A percentile compares a stretch with the other conserved stretches of the same genome.
Conservation (phyloP, 371 early-diverging fungal species). For the Mortierella sp. region DNA sequence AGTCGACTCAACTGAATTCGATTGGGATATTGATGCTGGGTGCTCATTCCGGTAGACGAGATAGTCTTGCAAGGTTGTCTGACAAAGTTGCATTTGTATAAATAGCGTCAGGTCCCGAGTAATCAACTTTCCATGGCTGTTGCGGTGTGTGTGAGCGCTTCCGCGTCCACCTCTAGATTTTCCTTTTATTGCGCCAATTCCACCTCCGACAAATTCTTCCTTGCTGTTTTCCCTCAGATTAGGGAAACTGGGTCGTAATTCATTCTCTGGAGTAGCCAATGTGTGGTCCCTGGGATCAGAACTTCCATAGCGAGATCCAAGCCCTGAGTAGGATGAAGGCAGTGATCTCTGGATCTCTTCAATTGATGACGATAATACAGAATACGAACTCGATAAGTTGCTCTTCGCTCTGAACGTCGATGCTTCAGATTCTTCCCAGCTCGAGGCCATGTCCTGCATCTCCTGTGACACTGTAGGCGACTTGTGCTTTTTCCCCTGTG, state of each 20-base stretch:
- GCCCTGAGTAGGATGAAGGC: constrained; percentile 39
- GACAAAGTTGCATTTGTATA: constrained; percentile 92
- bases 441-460: constrained; percentile 15
- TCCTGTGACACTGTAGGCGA: constrained; percentile 38
- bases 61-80: constrained; percentile 75
- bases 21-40: constrained; percentile 8
- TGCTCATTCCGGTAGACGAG: constrained; percentile 64
- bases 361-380: constrained; percentile 45
- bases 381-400: constrained; percentile 25
- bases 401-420: constrained; percentile 5
- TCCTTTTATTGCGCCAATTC: constrained; percentile 21
- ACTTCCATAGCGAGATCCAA: constrained; percentile 39
- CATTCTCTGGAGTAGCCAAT: constrained; percentile 6
- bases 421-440: constrained; percentile 36
- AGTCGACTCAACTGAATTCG: not conserved
- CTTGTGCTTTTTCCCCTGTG: constrained; percentile 28
- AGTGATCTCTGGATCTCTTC: constrained; percentile 55
- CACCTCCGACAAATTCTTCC: constrained; percentile 29
- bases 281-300: constrained; percentile 14
- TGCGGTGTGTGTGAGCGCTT: constrained; percentile 4
- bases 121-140: constrained; percentile 19
- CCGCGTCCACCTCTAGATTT: constrained; percentile 3
- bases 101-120: constrained; percentile 72
- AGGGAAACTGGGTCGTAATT: constrained; percentile 24
- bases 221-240: constrained; percentile 1